Percentiles rank a stretch among this genome's conserved stretches.
Evolutionary conservation across 73 alveolate species (phyloP).

Genomic region (Breviolum minutum): DNA sequence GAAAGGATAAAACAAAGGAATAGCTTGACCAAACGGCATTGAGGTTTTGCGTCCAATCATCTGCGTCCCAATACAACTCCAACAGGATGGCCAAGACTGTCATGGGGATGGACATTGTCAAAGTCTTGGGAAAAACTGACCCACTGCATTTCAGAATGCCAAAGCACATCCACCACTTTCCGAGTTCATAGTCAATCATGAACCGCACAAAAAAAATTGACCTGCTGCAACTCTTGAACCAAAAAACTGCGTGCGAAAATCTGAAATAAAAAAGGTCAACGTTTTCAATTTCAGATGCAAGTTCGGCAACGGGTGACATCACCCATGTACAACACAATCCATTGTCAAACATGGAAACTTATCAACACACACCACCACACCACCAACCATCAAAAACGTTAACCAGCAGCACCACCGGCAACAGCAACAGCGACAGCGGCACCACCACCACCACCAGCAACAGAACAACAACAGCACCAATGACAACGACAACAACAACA

Average conservation of each 20-base stretch:
- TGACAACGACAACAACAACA: no score
- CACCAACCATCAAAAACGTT: no score
- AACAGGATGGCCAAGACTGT: slow-evolving; percentile 38
- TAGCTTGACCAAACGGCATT: slow-evolving; percentile 16
- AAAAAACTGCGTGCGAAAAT: neutral
- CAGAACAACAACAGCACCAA: no score
- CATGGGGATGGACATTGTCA: slow-evolving; percentile 39
- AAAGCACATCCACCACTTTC: slow-evolving; percentile 43
- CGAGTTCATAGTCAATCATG: slow-evolving; percentile 78
- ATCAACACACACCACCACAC: no score
- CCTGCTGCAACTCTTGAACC: neutral
- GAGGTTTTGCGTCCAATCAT: neutral
- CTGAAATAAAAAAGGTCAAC: no score
- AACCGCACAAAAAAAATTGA: neutral
- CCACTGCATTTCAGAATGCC: slow-evolving; percentile 48
- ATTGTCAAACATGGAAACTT: no score
- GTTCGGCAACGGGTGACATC: no score
- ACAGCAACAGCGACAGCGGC: no score
- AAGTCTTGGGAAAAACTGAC: slow-evolving; percentile 67
- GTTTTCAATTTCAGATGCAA: no score
- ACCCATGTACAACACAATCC: no score
- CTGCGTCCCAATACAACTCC: slow-evolving; percentile 68
- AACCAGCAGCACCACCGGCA: no score
- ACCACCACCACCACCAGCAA: no score
- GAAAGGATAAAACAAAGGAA: slow-evolving; percentile 1